Percentiles rank a stretch among this genome's conserved stretches.
These are phyloP conservation scores for Apiospora koreana DNA, from an alignment of 2,329 filamentous ascomycete genomes.

Conservation along the genomic window DNA sequence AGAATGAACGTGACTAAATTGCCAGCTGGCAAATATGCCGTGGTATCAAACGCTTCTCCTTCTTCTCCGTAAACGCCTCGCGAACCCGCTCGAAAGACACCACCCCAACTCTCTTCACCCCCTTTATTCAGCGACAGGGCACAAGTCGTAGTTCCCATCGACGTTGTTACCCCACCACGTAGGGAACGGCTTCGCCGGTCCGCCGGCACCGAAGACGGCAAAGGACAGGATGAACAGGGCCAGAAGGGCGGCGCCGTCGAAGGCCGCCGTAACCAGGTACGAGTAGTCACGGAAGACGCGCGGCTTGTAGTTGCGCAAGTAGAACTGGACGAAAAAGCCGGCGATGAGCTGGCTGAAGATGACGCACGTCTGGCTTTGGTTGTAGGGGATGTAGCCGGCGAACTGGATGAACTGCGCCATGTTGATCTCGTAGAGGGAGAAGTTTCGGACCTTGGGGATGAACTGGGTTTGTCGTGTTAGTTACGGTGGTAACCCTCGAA, in stretches of 20 bases:
- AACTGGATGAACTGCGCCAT: constrained; percentile 56
- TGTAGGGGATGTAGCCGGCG: constrained; percentile 56
- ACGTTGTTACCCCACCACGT: constrained; percentile 57
- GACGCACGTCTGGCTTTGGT: constrained; percentile 56
- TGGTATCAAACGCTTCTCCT: not conserved
- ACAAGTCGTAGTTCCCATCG: constrained; percentile 49
- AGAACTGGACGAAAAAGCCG: constrained; percentile 53
- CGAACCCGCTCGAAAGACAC: not conserved
- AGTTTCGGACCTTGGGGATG: constrained; percentile 44
- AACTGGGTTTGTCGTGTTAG: constrained; percentile 34
- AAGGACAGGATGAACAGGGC: constrained; percentile 56
- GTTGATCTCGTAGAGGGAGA: constrained; percentile 48
- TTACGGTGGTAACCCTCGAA: not conserved
- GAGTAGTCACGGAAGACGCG: constrained; percentile 55
- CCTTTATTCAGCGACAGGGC: constrained; percentile 38
- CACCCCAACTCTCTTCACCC: not conserved
- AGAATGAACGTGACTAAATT: not conserved
- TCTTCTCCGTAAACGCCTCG: not conserved
- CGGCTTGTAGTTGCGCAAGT: constrained; percentile 53
- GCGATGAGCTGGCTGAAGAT: constrained; percentile 45
- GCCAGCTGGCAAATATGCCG: not conserved
- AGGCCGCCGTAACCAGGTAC: constrained; percentile 54
- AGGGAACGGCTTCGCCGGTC: constrained; percentile 45
- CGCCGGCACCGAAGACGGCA: constrained; percentile 55
- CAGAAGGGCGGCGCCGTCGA: constrained; percentile 50